A percentile compares a stretch with the other conserved stretches of the same genome.
Evolutionary conservation across 768 basidiomycete species (phyloP).

Genomic region (Auricularia sp.): DNA sequence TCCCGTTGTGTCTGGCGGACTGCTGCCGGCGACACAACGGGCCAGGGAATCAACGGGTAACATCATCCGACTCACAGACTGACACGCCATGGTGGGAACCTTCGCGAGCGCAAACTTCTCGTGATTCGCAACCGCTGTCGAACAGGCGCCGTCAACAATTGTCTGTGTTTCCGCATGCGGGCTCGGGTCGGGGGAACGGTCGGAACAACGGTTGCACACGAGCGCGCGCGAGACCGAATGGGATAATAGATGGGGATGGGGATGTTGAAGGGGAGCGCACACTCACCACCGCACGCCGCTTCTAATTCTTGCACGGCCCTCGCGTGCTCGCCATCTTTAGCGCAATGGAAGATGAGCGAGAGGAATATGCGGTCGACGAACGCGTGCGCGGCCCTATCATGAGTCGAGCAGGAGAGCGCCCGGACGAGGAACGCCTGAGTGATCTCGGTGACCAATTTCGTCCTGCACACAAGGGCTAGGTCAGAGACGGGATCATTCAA

Average conservation of each 20-base stretch:
- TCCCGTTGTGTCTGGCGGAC: no score
- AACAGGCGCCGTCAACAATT: neutral
- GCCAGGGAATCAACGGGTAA: no score
- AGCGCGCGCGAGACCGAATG: no score
- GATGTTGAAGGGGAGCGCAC: neutral
- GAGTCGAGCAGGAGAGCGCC: slow-evolving; percentile 28
- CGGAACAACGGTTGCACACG: neutral
- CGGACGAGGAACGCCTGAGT: slow-evolving; percentile 52
- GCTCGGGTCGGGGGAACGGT: neutral
- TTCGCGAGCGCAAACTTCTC: slow-evolving; percentile 53
- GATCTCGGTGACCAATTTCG: slow-evolving; percentile 48
- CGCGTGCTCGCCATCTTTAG: slow-evolving; percentile 60
- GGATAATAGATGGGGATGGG: no score
- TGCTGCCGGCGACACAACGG: no score
- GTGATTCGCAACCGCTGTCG: slow-evolving; percentile 18
- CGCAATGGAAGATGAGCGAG: slow-evolving; percentile 67
- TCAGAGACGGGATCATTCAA: neutral
- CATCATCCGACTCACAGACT: slow-evolving; percentile 40
- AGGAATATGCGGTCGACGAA: slow-evolving; percentile 61
- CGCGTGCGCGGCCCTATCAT: slow-evolving; percentile 34
- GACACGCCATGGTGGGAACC: slow-evolving; percentile 57
- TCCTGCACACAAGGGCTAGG: neutral
- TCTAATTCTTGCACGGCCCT: slow-evolving; percentile 53
- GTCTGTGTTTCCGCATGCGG: neutral
- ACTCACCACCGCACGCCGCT: slow-evolving; percentile 48